A percentile compares a stretch with the other conserved stretches of the same genome.
Evolutionary conservation across 169 alveolate genomes (phyloP).

Genomic region (Cryptosporidium viatorum): DNA sequence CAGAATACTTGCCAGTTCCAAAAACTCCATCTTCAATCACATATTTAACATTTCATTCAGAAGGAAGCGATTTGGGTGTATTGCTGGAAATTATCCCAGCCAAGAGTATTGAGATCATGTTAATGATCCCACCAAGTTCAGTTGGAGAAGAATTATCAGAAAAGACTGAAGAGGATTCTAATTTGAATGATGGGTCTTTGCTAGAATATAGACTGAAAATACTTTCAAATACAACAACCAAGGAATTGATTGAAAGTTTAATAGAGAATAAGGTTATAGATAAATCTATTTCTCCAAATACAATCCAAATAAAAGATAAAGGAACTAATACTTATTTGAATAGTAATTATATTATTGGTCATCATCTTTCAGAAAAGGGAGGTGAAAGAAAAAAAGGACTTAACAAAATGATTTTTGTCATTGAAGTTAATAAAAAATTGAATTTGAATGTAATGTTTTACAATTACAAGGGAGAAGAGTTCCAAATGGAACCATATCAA

Average conservation of each 20-base stretch:
- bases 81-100: slow-evolving; percentile 22
- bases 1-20: slow-evolving; percentile 45
- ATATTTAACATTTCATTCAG: slow-evolving; percentile 23
- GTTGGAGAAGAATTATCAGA: slow-evolving; percentile 31
- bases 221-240: slow-evolving; percentile 20
- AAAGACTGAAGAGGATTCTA: neutral
- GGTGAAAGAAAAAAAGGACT: neutral
- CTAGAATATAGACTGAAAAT: slow-evolving; percentile 34
- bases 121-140: slow-evolving; percentile 13
- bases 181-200: neutral
- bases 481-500: neutral
- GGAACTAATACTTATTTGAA: neutral
- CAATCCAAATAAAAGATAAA: slow-evolving; percentile 11
- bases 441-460: slow-evolving; percentile 6
- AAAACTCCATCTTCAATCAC: slow-evolving; percentile 52
- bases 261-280: neutral
- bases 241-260: slow-evolving; percentile 15
- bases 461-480: slow-evolving; percentile 44
- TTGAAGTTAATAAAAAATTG: neutral
- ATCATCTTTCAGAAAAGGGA: neutral
- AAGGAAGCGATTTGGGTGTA: neutral
- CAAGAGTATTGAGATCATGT: slow-evolving; percentile 28
- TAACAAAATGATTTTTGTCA: slow-evolving; percentile 18
- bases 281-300: neutral
- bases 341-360: slow-evolving; percentile 13